A percentile compares a stretch with the other conserved stretches of the same genome.
These are phyloP conservation scores for Juncus inflexus DNA, from an alignment of 176 grass and related monocot species.

Conservation along the genomic window DNA sequence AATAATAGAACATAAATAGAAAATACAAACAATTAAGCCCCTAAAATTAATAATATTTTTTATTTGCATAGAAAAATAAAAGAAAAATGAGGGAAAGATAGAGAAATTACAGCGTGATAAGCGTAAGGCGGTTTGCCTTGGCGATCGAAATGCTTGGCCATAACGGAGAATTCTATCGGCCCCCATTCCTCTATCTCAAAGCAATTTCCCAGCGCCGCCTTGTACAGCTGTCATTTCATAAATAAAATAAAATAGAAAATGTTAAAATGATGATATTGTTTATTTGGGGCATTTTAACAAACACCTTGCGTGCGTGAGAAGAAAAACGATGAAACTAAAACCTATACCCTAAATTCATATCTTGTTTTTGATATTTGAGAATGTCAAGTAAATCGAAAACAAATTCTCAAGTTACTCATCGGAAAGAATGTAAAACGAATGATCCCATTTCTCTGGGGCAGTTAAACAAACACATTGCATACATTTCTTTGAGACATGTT, in stretches of 20 bases:
- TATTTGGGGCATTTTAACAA: not conserved
- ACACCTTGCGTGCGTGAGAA: not conserved
- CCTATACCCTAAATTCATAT: conserved; percentile 1
- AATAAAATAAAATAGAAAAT: conserved; percentile 10
- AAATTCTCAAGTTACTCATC: not conserved
- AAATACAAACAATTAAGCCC: not conserved
- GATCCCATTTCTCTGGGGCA: conserved; percentile 4
- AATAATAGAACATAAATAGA: not conserved
- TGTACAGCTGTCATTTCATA: conserved; percentile 59
- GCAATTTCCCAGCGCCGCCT: conserved; percentile 78
- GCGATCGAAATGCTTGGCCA: conserved; percentile 85
- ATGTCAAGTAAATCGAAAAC: not conserved
- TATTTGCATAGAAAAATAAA: not conserved
- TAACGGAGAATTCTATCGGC: conserved; percentile 79
- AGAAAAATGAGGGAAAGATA: not conserved
- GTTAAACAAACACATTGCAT: conserved; percentile 23
- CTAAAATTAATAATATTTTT: not conserved
- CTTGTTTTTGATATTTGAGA: not conserved
- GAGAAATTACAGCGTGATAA: conserved; percentile 68
- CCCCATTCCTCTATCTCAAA: conserved; percentile 93
- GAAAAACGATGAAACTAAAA: conserved; percentile 1
- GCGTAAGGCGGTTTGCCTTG: conserved; percentile 92
- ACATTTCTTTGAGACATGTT: not conserved
- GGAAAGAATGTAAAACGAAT: not conserved
- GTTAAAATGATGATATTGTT: not conserved